Evolutionary conservation across 352 stramenopile genomes (phyloP).

Genomic region (Phytophthora melonis): DNA sequence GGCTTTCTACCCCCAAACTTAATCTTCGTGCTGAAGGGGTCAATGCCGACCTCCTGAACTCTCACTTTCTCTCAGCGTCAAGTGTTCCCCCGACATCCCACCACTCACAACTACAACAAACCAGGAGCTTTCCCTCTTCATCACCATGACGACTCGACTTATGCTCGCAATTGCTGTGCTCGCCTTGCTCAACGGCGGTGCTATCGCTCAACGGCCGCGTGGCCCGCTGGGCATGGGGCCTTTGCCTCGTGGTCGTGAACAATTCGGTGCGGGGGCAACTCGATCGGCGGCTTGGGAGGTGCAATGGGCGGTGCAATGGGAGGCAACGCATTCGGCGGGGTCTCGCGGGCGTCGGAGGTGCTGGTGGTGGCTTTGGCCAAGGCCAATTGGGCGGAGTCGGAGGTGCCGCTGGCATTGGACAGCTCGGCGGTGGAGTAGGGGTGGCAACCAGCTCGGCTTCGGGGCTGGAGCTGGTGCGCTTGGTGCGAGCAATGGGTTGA

Average conservation of each 20-base stretch:
- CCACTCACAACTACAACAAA: not conserved
- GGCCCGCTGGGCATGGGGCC: constrained; percentile 22
- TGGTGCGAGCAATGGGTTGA: not conserved
- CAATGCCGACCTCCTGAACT: not conserved
- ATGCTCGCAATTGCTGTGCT: constrained; percentile 26
- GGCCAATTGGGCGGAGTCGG: not conserved
- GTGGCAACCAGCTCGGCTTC: not conserved
- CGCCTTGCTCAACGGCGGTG: constrained; percentile 19
- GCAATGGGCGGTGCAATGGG: not conserved
- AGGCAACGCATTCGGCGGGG: no score
- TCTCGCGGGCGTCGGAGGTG: constrained; percentile 2
- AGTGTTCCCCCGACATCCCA: not conserved
- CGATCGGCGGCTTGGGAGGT: not conserved
- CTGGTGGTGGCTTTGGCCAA: not conserved
- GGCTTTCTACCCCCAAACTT: not conserved
- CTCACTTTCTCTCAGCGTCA: not conserved
- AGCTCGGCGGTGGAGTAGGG: not conserved
- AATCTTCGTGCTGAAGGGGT: no score
- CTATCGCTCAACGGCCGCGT: constrained; percentile 30
- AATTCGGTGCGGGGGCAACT: constrained; percentile 19
- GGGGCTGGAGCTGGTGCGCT: no score
- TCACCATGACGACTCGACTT: constrained; percentile 32
- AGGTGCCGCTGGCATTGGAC: not conserved
- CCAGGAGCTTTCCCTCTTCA: no score
- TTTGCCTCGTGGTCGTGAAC: constrained; percentile 22